Evolutionary conservation across 306 rosid genomes (phyloP), one percentile per base, ranked within the genome.

Genomic region (Lagenaria siceraria): DNA sequence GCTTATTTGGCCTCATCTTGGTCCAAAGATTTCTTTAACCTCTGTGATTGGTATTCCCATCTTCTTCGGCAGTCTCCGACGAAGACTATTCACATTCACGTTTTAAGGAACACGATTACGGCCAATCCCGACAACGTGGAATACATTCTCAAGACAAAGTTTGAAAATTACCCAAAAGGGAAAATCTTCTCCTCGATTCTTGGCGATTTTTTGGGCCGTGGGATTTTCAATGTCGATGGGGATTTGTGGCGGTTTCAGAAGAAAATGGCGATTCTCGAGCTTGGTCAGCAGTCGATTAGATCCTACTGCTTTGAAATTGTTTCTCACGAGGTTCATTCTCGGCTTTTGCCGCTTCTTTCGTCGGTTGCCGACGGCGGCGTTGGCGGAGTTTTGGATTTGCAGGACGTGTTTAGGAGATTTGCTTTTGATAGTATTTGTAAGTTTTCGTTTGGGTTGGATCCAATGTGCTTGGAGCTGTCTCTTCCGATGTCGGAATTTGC

Each of bases 171-270:
- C 85, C 97, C 97, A 7, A 92, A 92, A 74, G 97, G 97, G 4
- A 92, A 87, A 58, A 62, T 82, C 10, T 92, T 92, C 77, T 87
- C 96, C 35, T 5, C 80, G 27, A 90, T 92, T 84, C 81, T 92
- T 12, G 93, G 87, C 36, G 96, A 92, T 64, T 90, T 92, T 80
- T 79, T 92, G 3, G 97, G 97, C 1, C 83, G 86, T 8, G 97
- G 97, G 0, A 92, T 92, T 21, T 92, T 92, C 90, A 92, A 92
- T 88, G 96, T 88, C 38, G 97, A 92, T 60, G 97, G 97, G 5
- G 88, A 92, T 1, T 40, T 33, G 3, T 92, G 97, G 97, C 81
- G 58, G 56, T 92, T 92, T 15, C 97, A 92, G 79, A 84, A 81
- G 58, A 88, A 87, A 78, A 86, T 92, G 88, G 93, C 93, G 3